These are phyloP conservation scores for Colletotrichum higginsianum DNA, from an alignment of 2,329 filamentous ascomycete species.

Conservation along the genomic window DNA sequence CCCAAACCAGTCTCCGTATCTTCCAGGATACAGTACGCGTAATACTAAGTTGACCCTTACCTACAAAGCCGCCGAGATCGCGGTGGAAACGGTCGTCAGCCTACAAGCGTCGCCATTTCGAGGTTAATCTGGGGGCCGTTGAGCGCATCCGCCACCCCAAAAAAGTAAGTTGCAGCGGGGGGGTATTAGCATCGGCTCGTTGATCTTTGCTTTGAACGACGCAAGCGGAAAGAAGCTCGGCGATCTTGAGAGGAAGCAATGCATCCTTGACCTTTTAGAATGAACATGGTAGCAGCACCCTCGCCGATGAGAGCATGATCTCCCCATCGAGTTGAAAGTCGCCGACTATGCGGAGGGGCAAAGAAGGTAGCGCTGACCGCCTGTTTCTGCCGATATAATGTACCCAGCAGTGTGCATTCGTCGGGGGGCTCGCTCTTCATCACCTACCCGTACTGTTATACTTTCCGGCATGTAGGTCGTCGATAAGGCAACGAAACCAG, in stretches of 20 bases:
- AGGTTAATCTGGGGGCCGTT: conserved; percentile 9
- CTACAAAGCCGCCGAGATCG: not conserved
- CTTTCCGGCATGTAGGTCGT: not conserved
- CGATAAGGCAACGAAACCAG: not conserved
- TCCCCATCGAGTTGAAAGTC: not conserved
- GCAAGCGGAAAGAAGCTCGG: not conserved
- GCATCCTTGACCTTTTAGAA: not conserved
- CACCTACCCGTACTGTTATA: too few species aligned
- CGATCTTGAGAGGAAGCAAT: conserved; percentile 7
- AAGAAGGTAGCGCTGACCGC: not conserved
- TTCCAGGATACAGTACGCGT: not conserved
- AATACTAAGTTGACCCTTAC: conserved; percentile 2
- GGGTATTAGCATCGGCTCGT: conserved; percentile 12
- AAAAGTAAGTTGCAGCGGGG: not conserved
- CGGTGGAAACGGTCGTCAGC: not conserved
- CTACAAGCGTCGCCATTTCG: not conserved
- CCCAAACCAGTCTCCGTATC: not conserved
- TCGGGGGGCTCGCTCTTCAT: not conserved
- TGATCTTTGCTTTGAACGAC: conserved; percentile 13
- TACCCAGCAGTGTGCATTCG: not conserved
- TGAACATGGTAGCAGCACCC: conserved; percentile 14
- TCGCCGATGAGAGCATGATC: not conserved
- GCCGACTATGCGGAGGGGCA: conserved; percentile 1
- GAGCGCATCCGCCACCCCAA: not conserved
- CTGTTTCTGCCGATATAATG: not conserved